Conservation (phyloP, 495 filamentous ascomycete genomes). For the Astrocystis sublimbata region DNA sequence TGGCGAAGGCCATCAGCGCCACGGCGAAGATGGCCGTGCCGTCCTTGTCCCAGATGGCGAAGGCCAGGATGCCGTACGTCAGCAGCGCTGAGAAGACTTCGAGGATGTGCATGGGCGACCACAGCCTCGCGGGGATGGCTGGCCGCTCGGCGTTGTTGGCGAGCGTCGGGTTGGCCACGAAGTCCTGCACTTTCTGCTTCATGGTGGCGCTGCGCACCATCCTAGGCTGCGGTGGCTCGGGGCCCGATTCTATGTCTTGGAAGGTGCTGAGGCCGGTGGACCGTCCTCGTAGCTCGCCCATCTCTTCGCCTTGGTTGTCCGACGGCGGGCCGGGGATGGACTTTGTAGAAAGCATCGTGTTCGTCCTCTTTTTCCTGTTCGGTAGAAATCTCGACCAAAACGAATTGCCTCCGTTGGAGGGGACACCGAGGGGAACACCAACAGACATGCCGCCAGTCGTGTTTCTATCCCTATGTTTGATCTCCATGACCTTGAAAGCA, state of each 20-base stretch:
- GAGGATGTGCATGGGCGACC: conserved; percentile 55
- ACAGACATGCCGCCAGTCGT: conserved; percentile 26
- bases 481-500: conserved; percentile 49
- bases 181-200: conserved; percentile 37
- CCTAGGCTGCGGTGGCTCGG: conserved; percentile 19
- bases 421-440: conserved; percentile 8
- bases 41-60: conserved; percentile 43
- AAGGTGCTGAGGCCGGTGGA: conserved; percentile 4
- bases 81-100: conserved; percentile 51
- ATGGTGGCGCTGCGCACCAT: conserved; percentile 34
- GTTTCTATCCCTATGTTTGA: conserved; percentile 41
- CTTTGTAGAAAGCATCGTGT: background rate
- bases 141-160: conserved; percentile 35
- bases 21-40: conserved; percentile 56
- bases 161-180: conserved; percentile 39
- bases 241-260: conserved; percentile 24
- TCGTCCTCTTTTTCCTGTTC: conserved; percentile 5
- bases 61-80: conserved; percentile 46
- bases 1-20: conserved; percentile 44
- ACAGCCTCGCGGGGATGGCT: conserved; percentile 46
- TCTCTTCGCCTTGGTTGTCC: conserved; percentile 10
- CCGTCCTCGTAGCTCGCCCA: conserved; percentile 1
- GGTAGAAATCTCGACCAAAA: background rate
- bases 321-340: conserved; percentile 5
- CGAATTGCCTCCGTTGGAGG: background rate